Conservation (phyloP, 139 green algal species). For the Tetraselmis striata region DNA sequence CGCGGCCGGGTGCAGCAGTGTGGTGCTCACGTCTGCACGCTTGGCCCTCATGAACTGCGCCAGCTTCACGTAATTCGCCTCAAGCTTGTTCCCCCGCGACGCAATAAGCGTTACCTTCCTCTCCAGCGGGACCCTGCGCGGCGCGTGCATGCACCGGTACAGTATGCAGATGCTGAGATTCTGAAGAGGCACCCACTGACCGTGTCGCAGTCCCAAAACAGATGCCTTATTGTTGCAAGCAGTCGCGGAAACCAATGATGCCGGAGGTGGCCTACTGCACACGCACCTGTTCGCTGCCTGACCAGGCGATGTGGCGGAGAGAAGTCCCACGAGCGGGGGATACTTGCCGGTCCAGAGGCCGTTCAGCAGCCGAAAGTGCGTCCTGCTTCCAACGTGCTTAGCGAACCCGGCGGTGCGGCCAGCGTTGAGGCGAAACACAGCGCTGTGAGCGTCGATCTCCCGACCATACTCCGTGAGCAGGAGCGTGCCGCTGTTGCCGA, state of each 20-base stretch:
- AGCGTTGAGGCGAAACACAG: conserved; percentile 5
- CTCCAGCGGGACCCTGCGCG: background rate
- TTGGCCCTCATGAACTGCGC: background rate
- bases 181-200: no score
- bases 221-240: background rate
- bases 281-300: background rate
- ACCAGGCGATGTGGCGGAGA: background rate
- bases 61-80: background rate
- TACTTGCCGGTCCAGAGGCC: background rate
- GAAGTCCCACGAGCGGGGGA: background rate
- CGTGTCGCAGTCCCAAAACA: no score
- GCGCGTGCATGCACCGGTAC: background rate
- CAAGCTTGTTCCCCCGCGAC: background rate
- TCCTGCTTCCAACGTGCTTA: background rate
- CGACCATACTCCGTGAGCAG: background rate
- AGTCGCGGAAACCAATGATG: no score
- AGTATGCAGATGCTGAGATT: no score
- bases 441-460: conserved; percentile 6
- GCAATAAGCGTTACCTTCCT: background rate
- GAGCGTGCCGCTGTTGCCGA: conserved; percentile 2
- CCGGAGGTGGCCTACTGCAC: no score
- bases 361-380: conserved; percentile 3
- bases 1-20: background rate
- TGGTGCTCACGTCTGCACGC: background rate
- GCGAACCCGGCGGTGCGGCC: background rate